Conservation (phyloP, 164 flowering plant genomes). For the Aristolochia fimbriata region DNA sequence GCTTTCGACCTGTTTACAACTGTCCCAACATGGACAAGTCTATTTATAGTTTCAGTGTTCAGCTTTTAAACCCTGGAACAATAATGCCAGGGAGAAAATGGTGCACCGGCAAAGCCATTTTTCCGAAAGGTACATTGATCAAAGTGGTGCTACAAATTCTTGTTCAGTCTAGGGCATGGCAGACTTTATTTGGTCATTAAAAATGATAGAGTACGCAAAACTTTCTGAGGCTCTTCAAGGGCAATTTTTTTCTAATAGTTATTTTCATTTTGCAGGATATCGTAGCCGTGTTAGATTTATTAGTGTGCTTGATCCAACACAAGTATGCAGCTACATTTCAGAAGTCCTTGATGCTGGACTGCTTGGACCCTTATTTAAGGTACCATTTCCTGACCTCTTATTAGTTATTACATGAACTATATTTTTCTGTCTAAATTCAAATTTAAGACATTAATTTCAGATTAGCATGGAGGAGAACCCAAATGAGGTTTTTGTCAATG, state of each 20-base stretch:
- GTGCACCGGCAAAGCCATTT: conserved; percentile 51
- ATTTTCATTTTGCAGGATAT: conserved; percentile 39
- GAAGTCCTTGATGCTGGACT: conserved; percentile 77
- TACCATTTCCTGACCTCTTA: conserved; percentile 3
- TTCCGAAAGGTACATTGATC: conserved; percentile 49
- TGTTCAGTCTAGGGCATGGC: neutral
- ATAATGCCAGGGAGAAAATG: conserved; percentile 42
- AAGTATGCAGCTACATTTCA: conserved; percentile 40
- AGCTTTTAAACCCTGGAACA: conserved; percentile 45
- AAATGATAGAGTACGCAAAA: too few relatives aligned
- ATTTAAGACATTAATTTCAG: conserved; percentile 23
- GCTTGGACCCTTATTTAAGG: conserved; percentile 82
- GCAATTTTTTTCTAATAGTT: neutral
- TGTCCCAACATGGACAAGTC: neutral
- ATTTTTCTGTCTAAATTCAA: neutral
- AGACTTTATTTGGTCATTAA: too few relatives aligned
- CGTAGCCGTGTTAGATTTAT: conserved; percentile 55
- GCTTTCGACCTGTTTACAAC: neutral
- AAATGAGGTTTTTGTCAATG: conserved; percentile 27
- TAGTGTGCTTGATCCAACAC: conserved; percentile 43
- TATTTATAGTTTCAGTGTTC: conserved; percentile 17
- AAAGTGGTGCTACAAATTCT: neutral
- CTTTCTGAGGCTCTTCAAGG: too few relatives aligned
- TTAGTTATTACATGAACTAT: neutral
- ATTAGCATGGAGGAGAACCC: conserved; percentile 58